These are phyloP conservation scores for Microbotryum saponariae DNA, from an alignment of 1,284 basidiomycete genomes.

Conservation along the genomic window DNA sequence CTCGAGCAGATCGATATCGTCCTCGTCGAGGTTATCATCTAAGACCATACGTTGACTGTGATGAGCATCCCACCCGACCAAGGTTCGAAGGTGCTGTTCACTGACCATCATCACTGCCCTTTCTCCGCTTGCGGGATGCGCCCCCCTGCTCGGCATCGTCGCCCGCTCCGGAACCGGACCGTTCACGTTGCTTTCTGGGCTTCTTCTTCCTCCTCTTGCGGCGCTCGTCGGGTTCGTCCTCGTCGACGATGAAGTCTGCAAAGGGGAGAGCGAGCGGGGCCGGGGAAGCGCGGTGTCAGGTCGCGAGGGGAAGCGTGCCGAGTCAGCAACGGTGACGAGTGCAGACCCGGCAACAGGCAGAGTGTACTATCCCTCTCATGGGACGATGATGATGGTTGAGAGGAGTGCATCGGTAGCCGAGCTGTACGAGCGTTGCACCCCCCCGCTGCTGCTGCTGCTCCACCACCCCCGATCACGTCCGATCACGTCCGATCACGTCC, in stretches of 20 bases:
- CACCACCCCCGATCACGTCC: no score
- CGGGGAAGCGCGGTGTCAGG: no score
- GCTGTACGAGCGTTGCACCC: not conserved
- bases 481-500: no score
- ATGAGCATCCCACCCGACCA: slow-evolving; percentile 36
- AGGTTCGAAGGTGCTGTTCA: slow-evolving; percentile 46
- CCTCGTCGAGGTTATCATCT: slow-evolving; percentile 70
- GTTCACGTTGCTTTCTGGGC: slow-evolving; percentile 45
- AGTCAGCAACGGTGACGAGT: no score
- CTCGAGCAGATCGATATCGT: slow-evolving; percentile 86
- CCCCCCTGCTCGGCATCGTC: slow-evolving; percentile 47
- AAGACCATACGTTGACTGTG: slow-evolving; percentile 8
- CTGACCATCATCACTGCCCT: slow-evolving; percentile 28
- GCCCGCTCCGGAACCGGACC: slow-evolving; percentile 27
- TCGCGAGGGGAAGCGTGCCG: no score
- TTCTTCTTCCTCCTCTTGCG: slow-evolving; percentile 51
- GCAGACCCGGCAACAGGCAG: not conserved
- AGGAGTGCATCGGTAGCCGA: not conserved
- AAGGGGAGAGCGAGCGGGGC: not conserved
- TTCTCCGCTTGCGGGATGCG: slow-evolving; percentile 53
- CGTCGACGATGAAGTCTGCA: slow-evolving; percentile 68
- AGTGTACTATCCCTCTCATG: no score
- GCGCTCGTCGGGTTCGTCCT: slow-evolving; percentile 60
- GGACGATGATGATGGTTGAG: no score
- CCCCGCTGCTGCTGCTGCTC: not conserved